Percentiles rank a stretch among this genome's conserved stretches.
Evolutionary conservation across 2,329 filamentous ascomycete genomes (phyloP).

Genomic region (Phialocephala sp.): DNA sequence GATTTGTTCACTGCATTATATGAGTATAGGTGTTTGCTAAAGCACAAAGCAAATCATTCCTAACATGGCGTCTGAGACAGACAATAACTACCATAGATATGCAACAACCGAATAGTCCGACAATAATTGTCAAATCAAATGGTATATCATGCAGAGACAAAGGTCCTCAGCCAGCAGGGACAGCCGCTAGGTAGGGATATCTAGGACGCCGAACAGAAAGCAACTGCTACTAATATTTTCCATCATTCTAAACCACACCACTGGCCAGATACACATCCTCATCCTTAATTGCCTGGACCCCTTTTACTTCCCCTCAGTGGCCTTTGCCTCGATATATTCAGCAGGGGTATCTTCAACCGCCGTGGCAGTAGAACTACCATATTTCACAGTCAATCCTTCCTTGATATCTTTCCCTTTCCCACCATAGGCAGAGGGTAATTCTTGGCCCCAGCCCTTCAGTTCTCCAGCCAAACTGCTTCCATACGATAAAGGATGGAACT

Average conservation of each 20-base stretch:
- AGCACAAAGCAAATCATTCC: too few relatives aligned
- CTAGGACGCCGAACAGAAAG: slow-evolving; percentile 7
- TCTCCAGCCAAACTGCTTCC: slow-evolving; percentile 72
- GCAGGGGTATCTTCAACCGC: slow-evolving; percentile 1
- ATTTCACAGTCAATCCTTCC: slow-evolving; percentile 42
- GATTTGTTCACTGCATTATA: too few relatives aligned
- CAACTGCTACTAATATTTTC: neutral
- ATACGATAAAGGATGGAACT: slow-evolving; percentile 79
- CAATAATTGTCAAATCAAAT: neutral
- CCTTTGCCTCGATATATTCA: neutral
- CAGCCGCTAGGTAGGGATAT: slow-evolving; percentile 4
- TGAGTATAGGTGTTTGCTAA: too few relatives aligned
- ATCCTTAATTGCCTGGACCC: neutral
- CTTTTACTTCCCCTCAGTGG: slow-evolving; percentile 7
- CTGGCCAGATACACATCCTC: neutral
- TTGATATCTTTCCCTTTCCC: slow-evolving; percentile 64
- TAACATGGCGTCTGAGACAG: too few relatives aligned
- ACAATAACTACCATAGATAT: neutral
- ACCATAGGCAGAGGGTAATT: slow-evolving; percentile 79
- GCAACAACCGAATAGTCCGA: neutral
- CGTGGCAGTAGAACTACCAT: slow-evolving; percentile 21
- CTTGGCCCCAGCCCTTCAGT: slow-evolving; percentile 61
- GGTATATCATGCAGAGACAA: slow-evolving; percentile 11
- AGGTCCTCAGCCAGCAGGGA: slow-evolving; percentile 2
- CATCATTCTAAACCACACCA: slow-evolving; percentile 3